Evolutionary conservation across 2,329 filamentous ascomycete species (phyloP).

Genomic region (Hymenoscyphus fructigenus): DNA sequence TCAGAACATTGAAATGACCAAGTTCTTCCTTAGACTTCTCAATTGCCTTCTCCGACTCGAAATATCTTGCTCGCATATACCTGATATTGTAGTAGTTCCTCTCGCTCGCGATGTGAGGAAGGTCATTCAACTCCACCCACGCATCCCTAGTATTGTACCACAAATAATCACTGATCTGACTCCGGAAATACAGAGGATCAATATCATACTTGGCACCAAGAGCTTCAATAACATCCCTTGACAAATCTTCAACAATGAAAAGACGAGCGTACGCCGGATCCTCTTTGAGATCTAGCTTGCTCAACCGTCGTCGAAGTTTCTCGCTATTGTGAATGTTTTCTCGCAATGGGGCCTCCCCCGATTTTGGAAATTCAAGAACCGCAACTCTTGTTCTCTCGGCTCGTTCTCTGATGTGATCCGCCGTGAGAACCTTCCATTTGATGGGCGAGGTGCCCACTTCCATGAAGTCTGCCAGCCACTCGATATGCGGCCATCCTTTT

Average conservation of each 20-base stretch:
- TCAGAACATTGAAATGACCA: conserved; percentile 15
- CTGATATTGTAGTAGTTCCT: conserved; percentile 15
- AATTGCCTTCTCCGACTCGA: conserved; percentile 9
- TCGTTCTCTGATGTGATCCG: conserved; percentile 7
- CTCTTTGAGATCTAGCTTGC: not conserved
- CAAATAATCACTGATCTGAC: conserved; percentile 11
- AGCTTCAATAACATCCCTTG: conserved; percentile 11
- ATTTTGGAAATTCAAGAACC: conserved; percentile 8
- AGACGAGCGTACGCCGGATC: conserved; percentile 11
- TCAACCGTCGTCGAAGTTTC: not conserved
- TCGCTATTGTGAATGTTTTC: conserved; percentile 3
- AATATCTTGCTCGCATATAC: conserved; percentile 16
- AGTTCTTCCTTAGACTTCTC: conserved; percentile 5
- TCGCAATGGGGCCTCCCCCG: not conserved
- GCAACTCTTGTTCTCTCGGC: conserved; percentile 11
- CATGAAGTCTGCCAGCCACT: conserved; percentile 18
- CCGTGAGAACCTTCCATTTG: conserved; percentile 13
- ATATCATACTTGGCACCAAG: conserved; percentile 11
- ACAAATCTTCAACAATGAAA: conserved; percentile 22
- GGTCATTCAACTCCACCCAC: conserved; percentile 11
- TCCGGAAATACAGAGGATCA: conserved; percentile 11
- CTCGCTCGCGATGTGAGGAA: conserved; percentile 6
- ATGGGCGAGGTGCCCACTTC: conserved; percentile 15
- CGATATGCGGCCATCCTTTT: conserved; percentile 14
- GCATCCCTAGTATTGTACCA: conserved; percentile 11